These are phyloP conservation scores for Umbelopsis ramanniana DNA, from an alignment of 192 early-diverging fungal genomes.

Conservation along the genomic window DNA sequence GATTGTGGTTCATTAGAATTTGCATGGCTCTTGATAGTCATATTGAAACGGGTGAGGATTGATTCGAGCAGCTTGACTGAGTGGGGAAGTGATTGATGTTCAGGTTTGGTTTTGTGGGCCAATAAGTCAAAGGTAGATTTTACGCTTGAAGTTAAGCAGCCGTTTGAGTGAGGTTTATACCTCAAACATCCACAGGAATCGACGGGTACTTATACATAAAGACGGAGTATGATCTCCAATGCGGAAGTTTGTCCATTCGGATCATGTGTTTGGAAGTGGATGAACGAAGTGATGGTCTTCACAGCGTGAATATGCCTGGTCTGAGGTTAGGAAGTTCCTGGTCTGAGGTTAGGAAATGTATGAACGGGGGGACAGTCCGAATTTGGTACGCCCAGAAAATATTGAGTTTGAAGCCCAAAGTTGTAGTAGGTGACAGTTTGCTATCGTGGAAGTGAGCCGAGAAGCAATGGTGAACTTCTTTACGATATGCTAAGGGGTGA, in stretches of 20 bases:
- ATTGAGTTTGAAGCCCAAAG: constrained; percentile 9
- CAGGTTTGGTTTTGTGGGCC: not conserved
- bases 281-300: constrained; percentile 4
- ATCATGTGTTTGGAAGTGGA: constrained; percentile 21
- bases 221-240: constrained; percentile 19
- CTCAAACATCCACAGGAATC: not conserved
- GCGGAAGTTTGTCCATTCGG: constrained; percentile 22
- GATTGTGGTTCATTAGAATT: constrained; percentile 21
- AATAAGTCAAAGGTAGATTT: not conserved
- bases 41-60: constrained; percentile 13
- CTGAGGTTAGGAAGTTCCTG: constrained; percentile 22
- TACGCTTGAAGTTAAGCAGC: not conserved
- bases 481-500: not conserved
- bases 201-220: constrained; percentile 17
- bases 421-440: not conserved
- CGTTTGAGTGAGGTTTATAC: not conserved
- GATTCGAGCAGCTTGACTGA: constrained; percentile 16
- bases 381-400: constrained; percentile 25
- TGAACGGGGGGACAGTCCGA: constrained; percentile 24
- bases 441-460: not conserved
- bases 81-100: not conserved
- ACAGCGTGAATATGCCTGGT: constrained; percentile 13
- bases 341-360: constrained; percentile 25
- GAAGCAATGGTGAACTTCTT: not conserved
- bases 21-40: constrained; percentile 21